Evolutionary conservation across 192 early-diverging fungal species (phyloP), one percentile per base, ranked within the genome.

Genomic region (Coemansia interrupta): DNA sequence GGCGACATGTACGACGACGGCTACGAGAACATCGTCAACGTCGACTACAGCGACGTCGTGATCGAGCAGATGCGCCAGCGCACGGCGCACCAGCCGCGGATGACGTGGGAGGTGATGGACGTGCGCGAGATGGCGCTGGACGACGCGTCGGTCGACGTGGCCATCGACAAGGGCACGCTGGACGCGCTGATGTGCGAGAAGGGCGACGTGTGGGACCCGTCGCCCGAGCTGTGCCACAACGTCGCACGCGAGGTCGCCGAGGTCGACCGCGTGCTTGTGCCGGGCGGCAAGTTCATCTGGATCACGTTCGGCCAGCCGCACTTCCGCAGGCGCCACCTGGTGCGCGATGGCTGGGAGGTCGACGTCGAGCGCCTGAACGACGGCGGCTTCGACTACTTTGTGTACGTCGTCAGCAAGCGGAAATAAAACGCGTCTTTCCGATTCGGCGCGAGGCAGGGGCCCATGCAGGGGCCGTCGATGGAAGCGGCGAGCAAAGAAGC

Each of bases 271-370:
- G 87, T 87, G 24, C 78, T 95, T 45, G 88, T 86, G 48, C 67
- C 83, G 3, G 86, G 84, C 7, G 92, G 92, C 26, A 74, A 80
- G 49, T 95, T 95, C 63, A 80, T 93, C 17, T 93, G 94, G 63
- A 90, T 93, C 47, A 93, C 93, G 1, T 95, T 91, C 81, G 91
- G 88, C 18, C 92, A 92, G 75, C 93, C 93, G 52, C 93, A 93
- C 63, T 95, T 95, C 63, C 83, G 91, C 43, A 84, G 80, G 60
- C 66, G 83, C 51, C 87, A 92, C 64, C 72, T 93, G 49, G 76
- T 83, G 60, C 78, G 88, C 47, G 71, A 76, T 11, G 82, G 77
- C 56, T 89, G 87, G 88, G 68, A 81, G 5, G 66, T 94, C 14
- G 67, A 84, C 43, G 78, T 85, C 17, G 82, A 85, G 47, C 91